A percentile compares a stretch with the other conserved stretches of the same genome.
These are phyloP conservation scores for Penicillium lagena DNA, from an alignment of 495 filamentous ascomycete genomes.

Conservation along the genomic window DNA sequence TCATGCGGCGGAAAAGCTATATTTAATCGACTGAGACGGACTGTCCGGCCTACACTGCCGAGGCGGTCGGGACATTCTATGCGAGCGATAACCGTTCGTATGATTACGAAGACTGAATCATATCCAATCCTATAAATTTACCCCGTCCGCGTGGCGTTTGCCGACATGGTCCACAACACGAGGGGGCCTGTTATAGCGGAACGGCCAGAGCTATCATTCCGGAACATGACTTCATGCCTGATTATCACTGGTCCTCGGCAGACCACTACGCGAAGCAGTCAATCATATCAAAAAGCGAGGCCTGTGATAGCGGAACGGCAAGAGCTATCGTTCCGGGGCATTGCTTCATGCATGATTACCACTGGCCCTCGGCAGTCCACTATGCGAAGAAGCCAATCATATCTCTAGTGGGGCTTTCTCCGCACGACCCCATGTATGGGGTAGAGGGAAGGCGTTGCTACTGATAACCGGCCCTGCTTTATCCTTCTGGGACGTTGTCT, in stretches of 20 bases:
- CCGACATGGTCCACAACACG: constrained; percentile 1
- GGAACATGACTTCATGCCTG: background rate
- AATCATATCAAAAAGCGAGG: constrained; percentile 9
- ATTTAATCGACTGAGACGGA: background rate
- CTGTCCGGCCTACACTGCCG: too few species aligned
- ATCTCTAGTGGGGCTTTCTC: constrained; percentile 11
- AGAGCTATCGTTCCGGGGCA: background rate
- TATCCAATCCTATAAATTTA: background rate
- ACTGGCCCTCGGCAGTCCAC: constrained; percentile 1
- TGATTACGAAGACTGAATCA: too few species aligned
- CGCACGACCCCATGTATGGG: constrained; percentile 20
- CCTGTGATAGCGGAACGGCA: constrained; percentile 4
- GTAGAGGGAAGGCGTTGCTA: constrained; percentile 2
- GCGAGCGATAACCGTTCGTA: too few species aligned
- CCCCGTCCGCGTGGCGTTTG: background rate
- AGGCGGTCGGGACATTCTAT: too few species aligned
- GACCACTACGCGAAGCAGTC: background rate
- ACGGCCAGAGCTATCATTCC: background rate
- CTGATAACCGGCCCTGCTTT: background rate
- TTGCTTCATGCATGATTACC: background rate
- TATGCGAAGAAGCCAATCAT: background rate
- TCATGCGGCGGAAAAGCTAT: background rate
- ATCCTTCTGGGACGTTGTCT: background rate
- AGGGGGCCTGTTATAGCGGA: constrained; percentile 2
- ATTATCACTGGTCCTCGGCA: constrained; percentile 3